Percentiles rank a stretch among this genome's conserved stretches.
These are phyloP conservation scores for Leucoagaricus sp. DNA, from an alignment of 1,284 basidiomycete species.

Conservation along the genomic window DNA sequence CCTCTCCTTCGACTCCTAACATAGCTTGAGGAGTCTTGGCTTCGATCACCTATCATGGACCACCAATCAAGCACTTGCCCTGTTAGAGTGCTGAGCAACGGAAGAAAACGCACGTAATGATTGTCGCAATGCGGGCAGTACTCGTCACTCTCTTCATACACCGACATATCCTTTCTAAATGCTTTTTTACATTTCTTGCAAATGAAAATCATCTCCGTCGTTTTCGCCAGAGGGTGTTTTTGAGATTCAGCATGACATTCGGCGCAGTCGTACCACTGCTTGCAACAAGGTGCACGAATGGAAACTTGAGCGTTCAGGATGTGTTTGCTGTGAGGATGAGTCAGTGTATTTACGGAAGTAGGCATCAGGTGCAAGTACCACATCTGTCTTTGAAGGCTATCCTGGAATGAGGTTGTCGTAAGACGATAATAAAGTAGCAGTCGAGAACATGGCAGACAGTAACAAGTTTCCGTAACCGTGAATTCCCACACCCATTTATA, in stretches of 20 bases:
- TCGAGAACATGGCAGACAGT: not conserved
- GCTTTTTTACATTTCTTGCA: conserved; percentile 99
- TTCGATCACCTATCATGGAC: conserved; percentile 73
- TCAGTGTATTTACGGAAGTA: not conserved
- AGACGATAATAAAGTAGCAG: not conserved
- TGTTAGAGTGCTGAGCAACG: not conserved
- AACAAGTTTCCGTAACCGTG: not conserved
- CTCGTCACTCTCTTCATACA: conserved; percentile 95
- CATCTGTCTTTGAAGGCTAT: conserved; percentile 10
- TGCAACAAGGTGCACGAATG: conserved; percentile 93
- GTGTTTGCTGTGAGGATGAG: conserved; percentile 69
- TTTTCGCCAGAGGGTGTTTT: conserved; percentile 75
- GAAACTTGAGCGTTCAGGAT: conserved; percentile 92
- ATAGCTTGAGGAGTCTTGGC: conserved; percentile 91
- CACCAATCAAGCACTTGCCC: not conserved
- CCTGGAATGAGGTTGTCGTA: not conserved
- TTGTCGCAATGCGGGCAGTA: conserved; percentile 99
- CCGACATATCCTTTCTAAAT: conserved; percentile 91
- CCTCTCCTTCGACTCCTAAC: conserved; percentile 88
- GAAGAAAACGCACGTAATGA: conserved; percentile 75
- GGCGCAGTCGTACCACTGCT: conserved; percentile 94
- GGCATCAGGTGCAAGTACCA: no score
- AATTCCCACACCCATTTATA: not conserved
- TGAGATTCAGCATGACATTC: conserved; percentile 90
- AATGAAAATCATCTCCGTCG: conserved; percentile 89